phyloP scores from a whole-genome alignment of 2,329 filamentous ascomycete genomes.

The Aspergillus aculeatinus region DNA sequence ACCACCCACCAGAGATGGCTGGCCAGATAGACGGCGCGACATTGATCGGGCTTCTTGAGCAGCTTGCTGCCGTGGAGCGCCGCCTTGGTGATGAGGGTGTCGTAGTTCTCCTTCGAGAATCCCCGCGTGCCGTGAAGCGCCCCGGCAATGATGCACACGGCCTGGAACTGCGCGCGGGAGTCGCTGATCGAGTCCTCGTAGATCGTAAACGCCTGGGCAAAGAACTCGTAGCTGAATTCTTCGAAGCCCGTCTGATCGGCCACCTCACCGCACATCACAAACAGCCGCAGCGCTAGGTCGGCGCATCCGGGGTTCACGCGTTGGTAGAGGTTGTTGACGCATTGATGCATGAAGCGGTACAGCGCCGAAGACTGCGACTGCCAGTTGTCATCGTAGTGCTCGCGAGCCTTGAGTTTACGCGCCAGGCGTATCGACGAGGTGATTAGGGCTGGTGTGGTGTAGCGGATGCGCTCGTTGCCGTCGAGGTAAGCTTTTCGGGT shows the following conservation, averaged over 20 bases:
- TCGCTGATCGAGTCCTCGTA: slow-evolving; percentile 97
- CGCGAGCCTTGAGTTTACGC: slow-evolving; percentile 80
- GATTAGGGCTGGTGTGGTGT: slow-evolving; percentile 88
- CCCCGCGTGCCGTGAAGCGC: slow-evolving; percentile 84
- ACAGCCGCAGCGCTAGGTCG: slow-evolving; percentile 84
- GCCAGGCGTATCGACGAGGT: slow-evolving; percentile 88
- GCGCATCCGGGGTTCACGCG: slow-evolving; percentile 79
- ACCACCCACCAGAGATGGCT: slow-evolving; percentile 98
- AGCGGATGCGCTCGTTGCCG: slow-evolving; percentile 92
- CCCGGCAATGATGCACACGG: slow-evolving; percentile 89
- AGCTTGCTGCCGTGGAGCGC: slow-evolving; percentile 95
- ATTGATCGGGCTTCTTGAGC: slow-evolving; percentile 96
- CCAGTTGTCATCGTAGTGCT: slow-evolving; percentile 80
- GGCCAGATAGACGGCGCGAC: slow-evolving; percentile 90
- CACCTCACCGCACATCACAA: slow-evolving; percentile 87
- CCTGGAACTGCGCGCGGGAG: slow-evolving; percentile 95
- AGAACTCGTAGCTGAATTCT: slow-evolving; percentile 96
- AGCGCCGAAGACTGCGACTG: slow-evolving; percentile 72
- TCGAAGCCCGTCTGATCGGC: slow-evolving; percentile 90
- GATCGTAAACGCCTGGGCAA: slow-evolving; percentile 95
- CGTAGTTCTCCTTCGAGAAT: slow-evolving; percentile 96
- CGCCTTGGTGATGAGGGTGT: slow-evolving; percentile 96
- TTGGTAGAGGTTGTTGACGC: slow-evolving; percentile 81
- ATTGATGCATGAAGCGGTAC: slow-evolving; percentile 93
- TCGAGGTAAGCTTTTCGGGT: slow-evolving; percentile 83